Conservation (phyloP, 1,284 basidiomycete species). For the Ceratobasidium sp. region DNA sequence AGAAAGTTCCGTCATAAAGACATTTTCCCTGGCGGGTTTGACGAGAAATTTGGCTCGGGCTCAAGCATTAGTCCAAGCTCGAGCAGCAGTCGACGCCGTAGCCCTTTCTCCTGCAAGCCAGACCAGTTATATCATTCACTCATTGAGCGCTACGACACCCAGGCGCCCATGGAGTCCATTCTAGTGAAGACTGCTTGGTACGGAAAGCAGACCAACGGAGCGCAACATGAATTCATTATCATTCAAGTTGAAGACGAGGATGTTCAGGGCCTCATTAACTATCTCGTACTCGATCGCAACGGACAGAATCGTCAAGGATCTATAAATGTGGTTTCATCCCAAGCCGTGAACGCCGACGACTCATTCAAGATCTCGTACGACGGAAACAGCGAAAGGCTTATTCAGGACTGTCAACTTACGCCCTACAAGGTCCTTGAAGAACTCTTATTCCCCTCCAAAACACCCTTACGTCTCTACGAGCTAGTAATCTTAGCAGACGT, state of each 20-base stretch:
- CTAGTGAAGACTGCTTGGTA: slow-evolving; percentile 4
- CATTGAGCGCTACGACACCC: background rate
- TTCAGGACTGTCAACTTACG: background rate
- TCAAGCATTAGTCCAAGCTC: too few species aligned
- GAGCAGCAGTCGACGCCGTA: too few species aligned
- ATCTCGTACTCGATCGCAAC: slow-evolving; percentile 14
- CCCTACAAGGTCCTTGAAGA: background rate
- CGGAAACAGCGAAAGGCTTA: background rate
- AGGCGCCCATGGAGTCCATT: background rate
- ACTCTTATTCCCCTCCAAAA: background rate
- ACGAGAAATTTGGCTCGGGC: too few species aligned
- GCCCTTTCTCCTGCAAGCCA: background rate
- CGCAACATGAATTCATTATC: slow-evolving; percentile 24
- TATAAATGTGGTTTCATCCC: too few species aligned
- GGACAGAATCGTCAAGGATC: too few species aligned
- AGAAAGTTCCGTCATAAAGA: background rate
- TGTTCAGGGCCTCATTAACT: background rate
- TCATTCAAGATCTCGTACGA: background rate
- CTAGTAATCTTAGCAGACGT: background rate
- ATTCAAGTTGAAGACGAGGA: background rate
- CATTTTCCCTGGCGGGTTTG: slow-evolving; percentile 19
- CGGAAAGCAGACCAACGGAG: background rate
- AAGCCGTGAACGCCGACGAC: background rate
- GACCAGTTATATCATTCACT: slow-evolving; percentile 5
- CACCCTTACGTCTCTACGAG: background rate